phyloP scores from a whole-genome alignment of 208 protist genomes.

The Crithidia expoeki region DNA sequence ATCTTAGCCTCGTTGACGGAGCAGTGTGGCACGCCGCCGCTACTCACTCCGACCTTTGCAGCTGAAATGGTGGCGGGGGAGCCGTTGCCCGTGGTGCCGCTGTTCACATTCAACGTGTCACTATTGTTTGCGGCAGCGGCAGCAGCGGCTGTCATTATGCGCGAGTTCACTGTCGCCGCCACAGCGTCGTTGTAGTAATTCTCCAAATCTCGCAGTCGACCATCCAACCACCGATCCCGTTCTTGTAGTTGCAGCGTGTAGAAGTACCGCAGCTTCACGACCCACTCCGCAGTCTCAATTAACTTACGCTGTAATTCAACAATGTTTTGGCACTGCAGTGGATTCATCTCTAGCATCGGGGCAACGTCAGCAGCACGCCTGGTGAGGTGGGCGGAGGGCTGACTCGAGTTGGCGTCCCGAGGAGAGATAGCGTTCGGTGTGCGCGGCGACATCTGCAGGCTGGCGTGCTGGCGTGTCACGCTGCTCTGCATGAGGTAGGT shows the following conservation, averaged over 20 bases:
- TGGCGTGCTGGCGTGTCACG: conserved; percentile 11
- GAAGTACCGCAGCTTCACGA: conserved; percentile 46
- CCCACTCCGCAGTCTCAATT: conserved; percentile 68
- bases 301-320: conserved; percentile 53
- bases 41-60: not conserved
- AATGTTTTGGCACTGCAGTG: conserved; percentile 57
- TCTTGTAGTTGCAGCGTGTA: conserved; percentile 61
- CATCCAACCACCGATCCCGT: conserved; percentile 47
- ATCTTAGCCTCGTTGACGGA: not conserved
- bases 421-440: conserved; percentile 23
- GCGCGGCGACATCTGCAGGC: conserved; percentile 28
- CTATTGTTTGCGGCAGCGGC: not conserved
- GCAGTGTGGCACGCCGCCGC: not conserved
- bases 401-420: conserved; percentile 21
- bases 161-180: not conserved
- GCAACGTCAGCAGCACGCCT: conserved; percentile 59
- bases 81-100: conserved; percentile 7
- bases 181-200: conserved; percentile 14
- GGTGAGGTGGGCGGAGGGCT: conserved; percentile 33
- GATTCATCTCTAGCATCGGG: conserved; percentile 59
- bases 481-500: not conserved
- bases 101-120: not conserved
- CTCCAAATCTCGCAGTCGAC: conserved; percentile 48
- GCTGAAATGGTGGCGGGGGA: conserved; percentile 15
- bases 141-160: not conserved